Evolutionary conservation across 225 moss, liverwort and hornwort genomes (phyloP).

Genomic region (Pleurozium schreberi): DNA sequence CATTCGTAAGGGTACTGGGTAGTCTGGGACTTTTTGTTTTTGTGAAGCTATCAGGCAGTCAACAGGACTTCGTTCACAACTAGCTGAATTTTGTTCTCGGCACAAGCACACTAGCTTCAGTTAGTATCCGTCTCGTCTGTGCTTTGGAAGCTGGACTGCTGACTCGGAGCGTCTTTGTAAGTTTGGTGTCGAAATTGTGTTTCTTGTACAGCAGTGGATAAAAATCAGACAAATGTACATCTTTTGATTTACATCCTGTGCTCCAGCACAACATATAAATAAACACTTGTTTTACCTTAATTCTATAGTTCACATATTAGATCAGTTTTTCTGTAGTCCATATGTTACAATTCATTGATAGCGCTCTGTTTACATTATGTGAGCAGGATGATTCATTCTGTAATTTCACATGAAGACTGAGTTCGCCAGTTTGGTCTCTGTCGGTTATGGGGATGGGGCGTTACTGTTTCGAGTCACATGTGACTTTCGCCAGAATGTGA

Average conservation of each 20-base stretch:
- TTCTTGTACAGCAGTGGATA: conserved; percentile 12
- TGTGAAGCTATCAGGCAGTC: not conserved
- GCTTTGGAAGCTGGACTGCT: conserved; percentile 3
- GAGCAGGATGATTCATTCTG: not conserved
- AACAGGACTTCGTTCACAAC: not conserved
- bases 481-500: not conserved
- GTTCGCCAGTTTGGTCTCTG: not conserved
- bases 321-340: not conserved
- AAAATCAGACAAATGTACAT: conserved; percentile 20
- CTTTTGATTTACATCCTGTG: conserved; percentile 3
- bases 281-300: not conserved
- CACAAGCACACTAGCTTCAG: not conserved
- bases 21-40: not conserved
- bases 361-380: not conserved
- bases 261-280: conserved; percentile 3
- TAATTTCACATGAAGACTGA: not conserved
- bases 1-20: not conserved
- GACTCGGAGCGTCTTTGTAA: not conserved
- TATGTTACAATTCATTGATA: not conserved
- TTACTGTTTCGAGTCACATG: not conserved
- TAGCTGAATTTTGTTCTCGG: not conserved
- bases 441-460: not conserved
- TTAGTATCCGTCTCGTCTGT: not conserved
- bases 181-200: not conserved
- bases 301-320: not conserved